phyloP scores from a whole-genome alignment of 352 stramenopile species.

The Phytopythium litorale region DNA sequence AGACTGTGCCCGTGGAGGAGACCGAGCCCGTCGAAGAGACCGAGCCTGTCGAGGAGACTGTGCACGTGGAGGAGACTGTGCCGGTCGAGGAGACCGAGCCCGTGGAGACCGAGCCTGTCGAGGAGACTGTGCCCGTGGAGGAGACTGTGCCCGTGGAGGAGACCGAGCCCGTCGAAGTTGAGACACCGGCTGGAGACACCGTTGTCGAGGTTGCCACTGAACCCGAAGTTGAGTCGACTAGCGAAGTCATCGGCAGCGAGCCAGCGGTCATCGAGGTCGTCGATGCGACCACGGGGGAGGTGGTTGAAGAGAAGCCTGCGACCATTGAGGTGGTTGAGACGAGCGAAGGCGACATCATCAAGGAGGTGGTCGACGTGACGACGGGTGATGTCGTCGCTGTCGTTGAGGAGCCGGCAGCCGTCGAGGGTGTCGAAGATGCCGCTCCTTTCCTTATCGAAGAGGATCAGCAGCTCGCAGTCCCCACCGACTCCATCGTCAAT shows the following conservation, averaged over 20 bases:
- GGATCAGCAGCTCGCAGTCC: neutral
- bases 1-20: neutral
- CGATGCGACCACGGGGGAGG: neutral
- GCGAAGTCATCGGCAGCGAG: neutral
- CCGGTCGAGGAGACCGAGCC: neutral
- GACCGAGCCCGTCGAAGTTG: neutral
- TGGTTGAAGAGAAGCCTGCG: neutral
- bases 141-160: neutral
- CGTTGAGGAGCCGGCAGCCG: neutral
- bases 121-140: neutral
- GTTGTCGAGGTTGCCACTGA: neutral
- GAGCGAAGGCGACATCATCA: neutral
- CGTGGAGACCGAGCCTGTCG: neutral
- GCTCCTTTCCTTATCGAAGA: neutral
- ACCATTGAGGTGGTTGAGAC: neutral
- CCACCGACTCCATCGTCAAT: neutral
- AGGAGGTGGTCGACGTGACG: neutral
- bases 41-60: neutral
- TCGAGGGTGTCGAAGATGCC: neutral
- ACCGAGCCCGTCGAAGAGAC: neutral
- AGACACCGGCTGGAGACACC: neutral
- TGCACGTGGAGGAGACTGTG: neutral
- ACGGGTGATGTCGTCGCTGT: neutral
- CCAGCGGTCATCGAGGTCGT: neutral
- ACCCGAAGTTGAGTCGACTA: neutral